Evolutionary conservation across 257 asterid species (phyloP).

Genomic region (Lycium barbarum): DNA sequence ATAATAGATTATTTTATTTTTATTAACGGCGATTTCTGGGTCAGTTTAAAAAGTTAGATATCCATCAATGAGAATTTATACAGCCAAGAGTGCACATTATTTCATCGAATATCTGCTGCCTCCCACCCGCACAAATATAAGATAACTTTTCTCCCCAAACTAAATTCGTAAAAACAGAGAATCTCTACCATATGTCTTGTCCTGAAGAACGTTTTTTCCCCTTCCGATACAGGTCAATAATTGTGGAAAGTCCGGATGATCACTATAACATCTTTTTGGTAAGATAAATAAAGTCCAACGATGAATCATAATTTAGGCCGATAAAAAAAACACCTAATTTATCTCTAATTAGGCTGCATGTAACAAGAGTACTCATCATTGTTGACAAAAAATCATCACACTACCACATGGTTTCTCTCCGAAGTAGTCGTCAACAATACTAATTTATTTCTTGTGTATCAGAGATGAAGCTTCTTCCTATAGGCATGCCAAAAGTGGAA

Average conservation of each 20-base stretch:
- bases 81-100: not conserved
- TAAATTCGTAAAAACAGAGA: accelerated
- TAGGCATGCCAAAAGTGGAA: constrained; percentile 17
- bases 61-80: not conserved
- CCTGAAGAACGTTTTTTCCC: not conserved
- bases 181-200: not conserved
- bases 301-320: not conserved
- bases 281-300: no score
- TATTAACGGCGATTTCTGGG: no score
- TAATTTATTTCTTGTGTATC: not conserved
- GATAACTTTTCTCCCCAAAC: not conserved
- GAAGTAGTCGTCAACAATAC: not conserved
- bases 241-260: not conserved
- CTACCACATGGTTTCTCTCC: not conserved
- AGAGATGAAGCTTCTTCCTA: not conserved
- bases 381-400: not conserved
- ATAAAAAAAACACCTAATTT: not conserved
- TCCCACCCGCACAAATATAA: not conserved
- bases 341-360: not conserved
- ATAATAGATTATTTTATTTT: no score
- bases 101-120: accelerated
- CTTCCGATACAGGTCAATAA: not conserved
- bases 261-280: not conserved
- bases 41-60: not conserved
- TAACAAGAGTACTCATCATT: not conserved